Percentiles rank a stretch among this genome's conserved stretches.
Conservation (phyloP, 78 protist genomes). For the Dictyostelium capitatum region DNA sequence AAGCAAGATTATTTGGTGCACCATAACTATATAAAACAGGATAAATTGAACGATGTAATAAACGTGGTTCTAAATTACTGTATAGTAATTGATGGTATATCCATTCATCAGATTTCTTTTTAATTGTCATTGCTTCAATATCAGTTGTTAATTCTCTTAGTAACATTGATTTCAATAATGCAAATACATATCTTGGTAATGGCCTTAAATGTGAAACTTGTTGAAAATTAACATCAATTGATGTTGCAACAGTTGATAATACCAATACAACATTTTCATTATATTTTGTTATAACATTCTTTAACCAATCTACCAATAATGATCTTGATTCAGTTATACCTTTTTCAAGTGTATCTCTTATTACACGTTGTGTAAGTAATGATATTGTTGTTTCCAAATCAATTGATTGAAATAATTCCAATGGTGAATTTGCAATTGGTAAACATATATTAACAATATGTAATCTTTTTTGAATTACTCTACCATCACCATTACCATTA, state of each 20-base stretch:
- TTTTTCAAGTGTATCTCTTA: conserved; percentile 40
- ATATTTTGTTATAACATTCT: conserved; percentile 25
- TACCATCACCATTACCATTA: conserved; percentile 8
- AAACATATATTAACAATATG: conserved; percentile 10
- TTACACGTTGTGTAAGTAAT: conserved; percentile 20
- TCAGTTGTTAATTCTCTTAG: background rate
- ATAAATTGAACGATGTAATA: conserved; percentile 58
- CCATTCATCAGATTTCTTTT: conserved; percentile 54
- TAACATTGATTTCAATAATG: conserved; percentile 12
- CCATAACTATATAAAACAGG: conserved; percentile 44
- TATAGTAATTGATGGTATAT: conserved; percentile 19
- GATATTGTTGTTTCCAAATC: conserved; percentile 61
- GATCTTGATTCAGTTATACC: conserved; percentile 27
- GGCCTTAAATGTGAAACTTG: conserved; percentile 36
- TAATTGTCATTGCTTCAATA: conserved; percentile 8
- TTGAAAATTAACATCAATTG: conserved; percentile 14
- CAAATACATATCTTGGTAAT: conserved; percentile 60
- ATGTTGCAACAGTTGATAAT: background rate
- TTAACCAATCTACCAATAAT: conserved; percentile 19
- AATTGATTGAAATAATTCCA: conserved; percentile 22
- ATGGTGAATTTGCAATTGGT: conserved; percentile 23
- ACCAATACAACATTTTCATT: conserved; percentile 62
- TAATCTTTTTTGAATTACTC: conserved; percentile 42
- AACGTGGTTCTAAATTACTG: conserved; percentile 23
- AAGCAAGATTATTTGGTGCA: conserved; percentile 45